These are phyloP conservation scores for Aspergillus luchuensis DNA, from an alignment of 2,329 filamentous ascomycete species.

Conservation along the genomic window DNA sequence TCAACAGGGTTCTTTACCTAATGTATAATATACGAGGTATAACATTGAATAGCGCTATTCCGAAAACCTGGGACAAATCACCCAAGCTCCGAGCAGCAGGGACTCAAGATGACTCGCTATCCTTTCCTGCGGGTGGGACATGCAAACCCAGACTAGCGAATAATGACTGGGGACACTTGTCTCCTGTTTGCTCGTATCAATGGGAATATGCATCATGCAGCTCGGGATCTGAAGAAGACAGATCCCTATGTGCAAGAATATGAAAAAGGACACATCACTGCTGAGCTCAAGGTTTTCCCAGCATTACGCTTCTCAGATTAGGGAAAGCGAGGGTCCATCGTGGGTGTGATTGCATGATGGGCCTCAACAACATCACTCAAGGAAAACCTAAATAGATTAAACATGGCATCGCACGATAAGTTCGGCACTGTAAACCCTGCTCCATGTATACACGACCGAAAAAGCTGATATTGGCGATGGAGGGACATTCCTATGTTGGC, in stretches of 20 bases:
- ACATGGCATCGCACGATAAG: neutral
- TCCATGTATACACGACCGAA: no score
- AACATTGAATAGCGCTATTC: neutral
- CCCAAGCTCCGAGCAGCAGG: neutral
- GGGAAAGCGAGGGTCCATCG: neutral
- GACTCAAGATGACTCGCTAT: neutral
- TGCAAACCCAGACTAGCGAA: neutral
- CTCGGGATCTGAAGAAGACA: neutral
- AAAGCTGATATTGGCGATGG: neutral
- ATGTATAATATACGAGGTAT: no score
- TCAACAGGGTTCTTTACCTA: neutral
- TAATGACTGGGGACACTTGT: neutral
- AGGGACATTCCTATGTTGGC: no score
- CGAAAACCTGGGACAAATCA: neutral
- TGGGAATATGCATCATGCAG: neutral
- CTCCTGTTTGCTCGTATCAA: neutral
- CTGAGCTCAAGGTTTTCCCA: neutral
- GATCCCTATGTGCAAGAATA: neutral
- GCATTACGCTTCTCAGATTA: neutral
- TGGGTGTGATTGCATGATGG: neutral
- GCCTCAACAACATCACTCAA: neutral
- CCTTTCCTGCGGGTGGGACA: neutral
- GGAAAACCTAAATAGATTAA: neutral
- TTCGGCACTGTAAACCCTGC: no score
- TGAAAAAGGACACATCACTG: neutral